Evolutionary conservation across 2,329 filamentous ascomycete genomes (phyloP), one percentile per base, ranked within the genome.

Genomic region (Colletotrichum godetiae): DNA sequence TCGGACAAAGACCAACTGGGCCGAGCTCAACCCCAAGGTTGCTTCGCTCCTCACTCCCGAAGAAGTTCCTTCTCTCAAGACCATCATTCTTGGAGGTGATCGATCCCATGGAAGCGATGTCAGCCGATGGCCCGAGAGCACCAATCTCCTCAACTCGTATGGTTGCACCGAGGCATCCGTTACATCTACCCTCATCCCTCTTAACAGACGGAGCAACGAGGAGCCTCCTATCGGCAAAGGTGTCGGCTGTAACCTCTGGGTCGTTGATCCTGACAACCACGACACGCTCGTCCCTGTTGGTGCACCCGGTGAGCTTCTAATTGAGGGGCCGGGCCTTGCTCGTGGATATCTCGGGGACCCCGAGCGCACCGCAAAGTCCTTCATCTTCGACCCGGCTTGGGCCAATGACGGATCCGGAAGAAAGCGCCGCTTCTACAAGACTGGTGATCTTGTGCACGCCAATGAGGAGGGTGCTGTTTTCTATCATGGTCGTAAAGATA

Each of bases 1-100:
- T 7, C 79, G 84, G 1, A 87, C 88, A 82, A 79, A 85, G n/a
- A 86, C 86, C 33, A 88, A 85, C 57, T 86, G 85, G 82, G 86
- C 86, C 3, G 86, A 88, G 75, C 85, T 91, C 74, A 92, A 91
- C 1, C 88, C 90, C 3, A 85, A 88, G 0, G 84, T 92, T 22
- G 88, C 89, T 1, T 77, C 85, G 6, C 83, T 82, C 52, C 79
- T 86, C 12, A 79, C 81, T 22, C 81, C 85, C 1, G 75, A 76
- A 0, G 72, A 75, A 0, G 78, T 86, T 0, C 82, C 84, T 0
- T 81, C 79, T 1, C 76, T 87, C 2, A 77, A 80, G 53, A 85
- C 83, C 0, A 75, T 87, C n/a, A 71, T 74, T 19, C 68, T 80
- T 4, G 77, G 77, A 19, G 78, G 78, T 15, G 78, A 49, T 22